phyloP scores from a whole-genome alignment of 2,329 filamentous ascomycete genomes.

The Phaeophleospora eucalypticola region DNA sequence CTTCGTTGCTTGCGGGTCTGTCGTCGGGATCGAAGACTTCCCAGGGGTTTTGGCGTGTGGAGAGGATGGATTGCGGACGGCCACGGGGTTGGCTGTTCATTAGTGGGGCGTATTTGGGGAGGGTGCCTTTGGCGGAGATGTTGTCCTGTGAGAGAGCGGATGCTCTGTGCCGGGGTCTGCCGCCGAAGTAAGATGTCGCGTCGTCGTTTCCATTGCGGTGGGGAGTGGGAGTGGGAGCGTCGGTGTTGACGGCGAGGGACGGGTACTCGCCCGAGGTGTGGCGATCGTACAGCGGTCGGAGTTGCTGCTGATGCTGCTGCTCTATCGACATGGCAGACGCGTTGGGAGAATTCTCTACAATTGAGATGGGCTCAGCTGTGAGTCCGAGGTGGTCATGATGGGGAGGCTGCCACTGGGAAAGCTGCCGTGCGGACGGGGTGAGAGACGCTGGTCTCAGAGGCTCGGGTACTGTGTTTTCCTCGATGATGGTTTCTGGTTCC shows the following conservation, averaged over 20 bases:
- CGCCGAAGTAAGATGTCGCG: not conserved
- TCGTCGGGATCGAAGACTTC: constrained; percentile 9
- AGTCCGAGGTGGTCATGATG: not conserved
- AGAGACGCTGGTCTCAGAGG: constrained; percentile 4
- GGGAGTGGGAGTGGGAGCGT: not conserved
- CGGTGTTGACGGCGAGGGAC: not conserved
- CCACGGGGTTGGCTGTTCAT: not conserved
- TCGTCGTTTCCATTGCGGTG: not conserved
- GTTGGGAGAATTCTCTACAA: constrained; percentile 1
- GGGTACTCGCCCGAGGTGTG: constrained; percentile 2
- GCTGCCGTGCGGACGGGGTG: not conserved
- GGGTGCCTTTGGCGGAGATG: constrained; percentile 1
- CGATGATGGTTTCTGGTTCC: constrained; percentile 1
- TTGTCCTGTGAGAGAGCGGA: constrained; percentile 5
- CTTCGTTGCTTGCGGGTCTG: not conserved
- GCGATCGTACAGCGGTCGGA: not conserved
- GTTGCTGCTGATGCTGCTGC: constrained; percentile 2
- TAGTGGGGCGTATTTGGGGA: constrained; percentile 3
- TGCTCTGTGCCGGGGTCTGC: not conserved
- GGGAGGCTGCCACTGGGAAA: constrained; percentile 1
- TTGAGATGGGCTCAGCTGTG: not conserved
- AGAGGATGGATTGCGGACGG: constrained; percentile 6
- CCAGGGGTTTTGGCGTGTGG: constrained; percentile 6
- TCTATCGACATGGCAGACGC: constrained; percentile 2
- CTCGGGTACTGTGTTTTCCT: constrained; percentile 1